Base-by-base conservation (phyloP, 2,329 filamentous ascomycete species). In the Pezicula carpinea region DNA sequence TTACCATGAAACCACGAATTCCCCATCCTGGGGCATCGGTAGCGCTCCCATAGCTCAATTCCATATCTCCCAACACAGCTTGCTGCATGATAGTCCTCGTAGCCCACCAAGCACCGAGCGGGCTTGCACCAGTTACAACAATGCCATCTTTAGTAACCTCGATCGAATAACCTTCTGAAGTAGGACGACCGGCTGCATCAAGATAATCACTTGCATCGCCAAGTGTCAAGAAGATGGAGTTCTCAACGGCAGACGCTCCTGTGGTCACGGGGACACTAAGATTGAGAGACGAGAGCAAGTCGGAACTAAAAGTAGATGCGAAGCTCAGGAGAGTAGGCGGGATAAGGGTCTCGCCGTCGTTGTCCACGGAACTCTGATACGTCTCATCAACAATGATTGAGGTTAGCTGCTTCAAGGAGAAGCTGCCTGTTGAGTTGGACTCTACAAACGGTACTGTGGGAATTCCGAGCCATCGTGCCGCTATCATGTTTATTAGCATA, bases 61-160 rank as follows among this genome's bases (percentile, higher is more conserved):
- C 57, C 33, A 51, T 23, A 3, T 64, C 54, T 3, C 61, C 58
- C 17, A 78, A 57, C 19, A 72, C 49, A 4, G 72, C 68, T 53
- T 72, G 74, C 52, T 82, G 78, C 4, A 81, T 57, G 7, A 81
- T 52, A 1, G 76, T 75, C 26, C 77, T 67, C 0, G 77, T 80
- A 32, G 71, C 77, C 78, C 78, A 81, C 73, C 75, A 81, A 43
- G 69, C 72, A 8, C 78, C 78, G 5, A 79, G 66, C 0, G 77
- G 70, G 43, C 75, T 77, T 6, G 76, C 74, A 1, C 77, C 77
- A 3, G 64, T 64, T 52, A 82, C 73, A 10, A 61, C 64, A 13
- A 79, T 62, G 3, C 70, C 68, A 10, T 63, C 55, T 5, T 56
- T 46, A 14, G 63, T 64, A 3, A 77, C 62, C 10, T 65, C 62